These are phyloP conservation scores for Fusarium hainanense DNA, from an alignment of 2,329 filamentous ascomycete species.

Conservation along the genomic window DNA sequence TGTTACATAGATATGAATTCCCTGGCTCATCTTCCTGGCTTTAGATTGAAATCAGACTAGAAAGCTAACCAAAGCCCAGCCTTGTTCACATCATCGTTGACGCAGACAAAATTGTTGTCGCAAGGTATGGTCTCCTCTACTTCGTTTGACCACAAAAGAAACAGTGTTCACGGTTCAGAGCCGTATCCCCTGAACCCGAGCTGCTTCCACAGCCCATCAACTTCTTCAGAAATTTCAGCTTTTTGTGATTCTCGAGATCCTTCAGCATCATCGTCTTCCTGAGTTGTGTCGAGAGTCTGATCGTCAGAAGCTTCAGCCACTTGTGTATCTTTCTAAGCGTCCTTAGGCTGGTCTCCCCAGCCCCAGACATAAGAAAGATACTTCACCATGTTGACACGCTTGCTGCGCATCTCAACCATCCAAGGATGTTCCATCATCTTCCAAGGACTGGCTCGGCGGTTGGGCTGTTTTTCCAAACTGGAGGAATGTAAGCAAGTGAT, in stretches of 20 bases:
- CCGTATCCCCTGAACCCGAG: not conserved
- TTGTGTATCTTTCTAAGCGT: conserved; percentile 37
- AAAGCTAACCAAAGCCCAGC: conserved; percentile 33
- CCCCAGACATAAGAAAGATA: conserved; percentile 97
- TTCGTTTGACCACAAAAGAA: conserved; percentile 16
- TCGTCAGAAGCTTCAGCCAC: conserved; percentile 21
- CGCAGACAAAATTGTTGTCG: conserved; percentile 7
- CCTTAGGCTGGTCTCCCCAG: conserved; percentile 70
- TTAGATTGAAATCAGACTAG: not conserved
- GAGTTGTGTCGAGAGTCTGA: conserved; percentile 16
- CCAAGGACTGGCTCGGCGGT: conserved; percentile 91
- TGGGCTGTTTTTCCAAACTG: conserved; percentile 93
- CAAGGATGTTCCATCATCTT: conserved; percentile 99
- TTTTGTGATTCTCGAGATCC: not conserved
- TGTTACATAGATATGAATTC: conserved; percentile 4
- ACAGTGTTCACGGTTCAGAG: conserved; percentile 6
- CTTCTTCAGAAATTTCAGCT: not conserved
- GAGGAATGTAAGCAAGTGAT: conserved; percentile 39
- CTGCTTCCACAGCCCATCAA: not conserved
- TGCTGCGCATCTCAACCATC: conserved; percentile 96
- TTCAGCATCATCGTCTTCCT: conserved; percentile 5
- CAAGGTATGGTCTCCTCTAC: conserved; percentile 5
- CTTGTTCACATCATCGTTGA: conserved; percentile 30
- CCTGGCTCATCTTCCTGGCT: not conserved
- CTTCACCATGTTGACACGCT: conserved; percentile 97